Conservation (phyloP, 108 stramenopile species). For the Cyclotella cryptica region DNA sequence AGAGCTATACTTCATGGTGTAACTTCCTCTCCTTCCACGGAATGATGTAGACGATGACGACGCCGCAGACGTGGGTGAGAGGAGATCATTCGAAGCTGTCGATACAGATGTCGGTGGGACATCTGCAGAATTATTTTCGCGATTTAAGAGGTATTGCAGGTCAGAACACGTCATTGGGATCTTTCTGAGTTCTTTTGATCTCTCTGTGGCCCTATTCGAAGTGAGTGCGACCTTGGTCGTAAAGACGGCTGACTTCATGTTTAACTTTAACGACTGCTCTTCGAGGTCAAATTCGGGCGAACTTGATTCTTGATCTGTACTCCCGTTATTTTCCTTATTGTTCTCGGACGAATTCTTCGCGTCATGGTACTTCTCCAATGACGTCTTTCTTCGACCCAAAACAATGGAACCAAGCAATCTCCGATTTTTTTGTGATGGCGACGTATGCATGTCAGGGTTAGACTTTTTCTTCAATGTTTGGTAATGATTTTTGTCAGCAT, state of each 20-base stretch:
- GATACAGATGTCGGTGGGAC: not conserved
- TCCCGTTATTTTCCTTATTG: constrained; percentile 21
- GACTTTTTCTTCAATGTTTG: not conserved
- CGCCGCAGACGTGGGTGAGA: not conserved
- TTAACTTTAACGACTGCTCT: not conserved
- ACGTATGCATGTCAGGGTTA: constrained; percentile 5
- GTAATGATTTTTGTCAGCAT: not conserved
- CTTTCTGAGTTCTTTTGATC: constrained; percentile 2
- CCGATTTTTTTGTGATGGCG: not conserved
- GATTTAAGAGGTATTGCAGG: not conserved
- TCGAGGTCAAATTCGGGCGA: not conserved
- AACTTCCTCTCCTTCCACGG: constrained; percentile 13
- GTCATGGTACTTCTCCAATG: not conserved
- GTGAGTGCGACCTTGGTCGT: not conserved
- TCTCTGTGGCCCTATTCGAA: not conserved
- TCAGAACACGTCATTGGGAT: constrained; percentile 16
- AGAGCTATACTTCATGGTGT: constrained; percentile 28
- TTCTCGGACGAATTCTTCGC: not conserved
- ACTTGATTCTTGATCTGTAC: not conserved
- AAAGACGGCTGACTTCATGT: not conserved
- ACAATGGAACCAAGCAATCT: constrained; percentile 18
- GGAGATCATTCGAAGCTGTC: not conserved
- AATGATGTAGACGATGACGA: not conserved
- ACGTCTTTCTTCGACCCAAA: not conserved
- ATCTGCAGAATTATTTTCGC: not conserved